phyloP scores from a whole-genome alignment of 2,329 filamentous ascomycete genomes.

The Madurella mycetomatis region DNA sequence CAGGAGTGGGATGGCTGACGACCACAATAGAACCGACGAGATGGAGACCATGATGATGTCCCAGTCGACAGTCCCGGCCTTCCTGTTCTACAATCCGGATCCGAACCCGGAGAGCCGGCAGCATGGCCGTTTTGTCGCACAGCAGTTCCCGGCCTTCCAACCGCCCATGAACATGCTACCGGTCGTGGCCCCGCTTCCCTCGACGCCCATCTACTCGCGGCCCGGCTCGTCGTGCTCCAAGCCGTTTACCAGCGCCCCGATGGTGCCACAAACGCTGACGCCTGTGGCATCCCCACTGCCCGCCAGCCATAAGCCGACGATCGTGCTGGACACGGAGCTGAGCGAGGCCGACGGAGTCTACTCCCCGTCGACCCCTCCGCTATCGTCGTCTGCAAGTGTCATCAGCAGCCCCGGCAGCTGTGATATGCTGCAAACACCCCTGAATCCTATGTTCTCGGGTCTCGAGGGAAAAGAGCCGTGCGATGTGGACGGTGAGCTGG shows the following conservation, averaged over 20 bases:
- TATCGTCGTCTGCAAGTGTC: slow-evolving; percentile 79
- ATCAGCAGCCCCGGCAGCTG: slow-evolving; percentile 80
- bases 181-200: slow-evolving; percentile 54
- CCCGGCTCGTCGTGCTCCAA: slow-evolving; percentile 64
- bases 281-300: slow-evolving; percentile 72
- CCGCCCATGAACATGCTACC: slow-evolving; percentile 52
- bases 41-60: slow-evolving; percentile 62
- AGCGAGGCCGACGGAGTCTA: slow-evolving; percentile 59
- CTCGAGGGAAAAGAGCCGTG: slow-evolving; percentile 67
- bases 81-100: slow-evolving; percentile 85
- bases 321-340: slow-evolving; percentile 75
- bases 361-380: slow-evolving; percentile 80
- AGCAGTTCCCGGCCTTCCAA: slow-evolving; percentile 36
- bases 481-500: slow-evolving; percentile 65
- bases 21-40: slow-evolving; percentile 32
- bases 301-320: slow-evolving; percentile 69
- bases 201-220: slow-evolving; percentile 60
- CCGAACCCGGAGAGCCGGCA: slow-evolving; percentile 66
- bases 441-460: slow-evolving; percentile 73
- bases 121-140: slow-evolving; percentile 69
- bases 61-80: slow-evolving; percentile 66
- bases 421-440: slow-evolving; percentile 75
- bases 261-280: slow-evolving; percentile 62
- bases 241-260: slow-evolving; percentile 42
- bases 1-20: slow-evolving; percentile 20